Percentiles rank a stretch among this genome's conserved stretches.
phyloP scores from a whole-genome alignment of 495 filamentous ascomycete species.

The Acidiella bohemica region DNA sequence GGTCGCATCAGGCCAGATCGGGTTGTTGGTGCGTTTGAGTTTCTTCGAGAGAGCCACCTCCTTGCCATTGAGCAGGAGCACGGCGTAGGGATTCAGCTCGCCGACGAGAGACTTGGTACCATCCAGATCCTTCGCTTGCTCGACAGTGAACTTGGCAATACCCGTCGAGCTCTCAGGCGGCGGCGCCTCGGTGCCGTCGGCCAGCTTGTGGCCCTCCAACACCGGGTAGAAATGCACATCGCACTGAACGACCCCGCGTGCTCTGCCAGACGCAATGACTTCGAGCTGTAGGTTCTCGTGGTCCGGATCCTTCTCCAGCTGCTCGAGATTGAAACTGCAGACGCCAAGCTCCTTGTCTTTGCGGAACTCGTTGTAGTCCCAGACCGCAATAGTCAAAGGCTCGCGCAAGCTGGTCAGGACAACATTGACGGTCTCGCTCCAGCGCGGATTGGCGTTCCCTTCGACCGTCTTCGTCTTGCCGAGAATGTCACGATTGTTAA shows the following conservation, averaged over 20 bases:
- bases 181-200: slow-evolving; percentile 64
- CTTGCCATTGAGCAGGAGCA: slow-evolving; percentile 77
- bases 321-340: slow-evolving; percentile 71
- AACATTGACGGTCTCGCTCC: slow-evolving; percentile 93
- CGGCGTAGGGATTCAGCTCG: slow-evolving; percentile 77
- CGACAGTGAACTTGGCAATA: slow-evolving; percentile 81
- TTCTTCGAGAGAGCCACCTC: slow-evolving; percentile 73
- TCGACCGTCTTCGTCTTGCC: slow-evolving; percentile 79
- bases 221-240: slow-evolving; percentile 96
- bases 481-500: slow-evolving; percentile 67
- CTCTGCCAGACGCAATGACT: slow-evolving; percentile 69
- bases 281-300: slow-evolving; percentile 77
- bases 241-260: slow-evolving; percentile 61
- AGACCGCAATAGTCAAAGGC: slow-evolving; percentile 65
- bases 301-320: slow-evolving; percentile 57
- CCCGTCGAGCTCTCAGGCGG: slow-evolving; percentile 82
- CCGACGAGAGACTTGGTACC: slow-evolving; percentile 79
- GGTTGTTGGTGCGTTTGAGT: slow-evolving; percentile 91
- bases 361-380: slow-evolving; percentile 86
- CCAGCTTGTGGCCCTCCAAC: slow-evolving; percentile 53
- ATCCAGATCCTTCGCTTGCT: slow-evolving; percentile 93
- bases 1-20: slow-evolving; percentile 76
- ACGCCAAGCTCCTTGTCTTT: slow-evolving; percentile 93
- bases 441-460: slow-evolving; percentile 73
- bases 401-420: slow-evolving; percentile 85